A percentile compares a stretch with the other conserved stretches of the same genome.
Conservation (phyloP, 2,329 filamentous ascomycete species). For the Cadophora malorum region DNA sequence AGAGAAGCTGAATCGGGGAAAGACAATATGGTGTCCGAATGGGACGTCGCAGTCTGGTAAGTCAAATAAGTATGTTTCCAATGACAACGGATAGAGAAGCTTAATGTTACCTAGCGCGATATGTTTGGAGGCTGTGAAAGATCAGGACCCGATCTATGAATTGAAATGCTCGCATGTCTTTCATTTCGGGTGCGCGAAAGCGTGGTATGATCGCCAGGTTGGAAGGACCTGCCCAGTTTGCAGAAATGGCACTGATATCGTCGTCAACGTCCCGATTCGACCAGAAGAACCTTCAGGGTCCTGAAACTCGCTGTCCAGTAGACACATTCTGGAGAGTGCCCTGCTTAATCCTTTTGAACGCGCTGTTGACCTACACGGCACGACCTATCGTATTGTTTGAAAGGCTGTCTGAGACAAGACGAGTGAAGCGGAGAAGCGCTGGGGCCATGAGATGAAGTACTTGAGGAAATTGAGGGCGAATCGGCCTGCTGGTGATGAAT, state of each 20-base stretch:
- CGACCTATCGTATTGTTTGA: too few species aligned
- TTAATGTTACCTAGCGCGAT: not conserved
- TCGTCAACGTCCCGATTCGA: too few species aligned
- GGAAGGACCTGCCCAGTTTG: not conserved
- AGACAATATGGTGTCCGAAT: not conserved
- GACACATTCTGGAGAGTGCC: too few species aligned
- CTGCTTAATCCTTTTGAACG: too few species aligned
- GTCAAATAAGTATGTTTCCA: not conserved
- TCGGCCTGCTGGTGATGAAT: too few species aligned
- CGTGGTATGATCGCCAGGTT: not conserved
- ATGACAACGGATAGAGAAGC: not conserved
- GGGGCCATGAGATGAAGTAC: too few species aligned
- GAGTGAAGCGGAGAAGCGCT: too few species aligned
- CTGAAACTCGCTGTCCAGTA: not conserved
- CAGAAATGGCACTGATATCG: not conserved
- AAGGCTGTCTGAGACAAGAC: too few species aligned
- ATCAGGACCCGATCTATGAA: not conserved
- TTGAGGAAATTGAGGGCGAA: too few species aligned
- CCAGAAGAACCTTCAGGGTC: not conserved
- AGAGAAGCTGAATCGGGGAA: not conserved
- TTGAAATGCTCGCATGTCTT: not conserved
- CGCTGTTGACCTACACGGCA: too few species aligned
- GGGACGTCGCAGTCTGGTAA: not conserved
- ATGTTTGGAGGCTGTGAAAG: not conserved
- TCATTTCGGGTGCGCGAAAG: not conserved